These are phyloP conservation scores for Onygena corvina DNA, from an alignment of 2,329 filamentous ascomycete genomes.

Conservation along the genomic window DNA sequence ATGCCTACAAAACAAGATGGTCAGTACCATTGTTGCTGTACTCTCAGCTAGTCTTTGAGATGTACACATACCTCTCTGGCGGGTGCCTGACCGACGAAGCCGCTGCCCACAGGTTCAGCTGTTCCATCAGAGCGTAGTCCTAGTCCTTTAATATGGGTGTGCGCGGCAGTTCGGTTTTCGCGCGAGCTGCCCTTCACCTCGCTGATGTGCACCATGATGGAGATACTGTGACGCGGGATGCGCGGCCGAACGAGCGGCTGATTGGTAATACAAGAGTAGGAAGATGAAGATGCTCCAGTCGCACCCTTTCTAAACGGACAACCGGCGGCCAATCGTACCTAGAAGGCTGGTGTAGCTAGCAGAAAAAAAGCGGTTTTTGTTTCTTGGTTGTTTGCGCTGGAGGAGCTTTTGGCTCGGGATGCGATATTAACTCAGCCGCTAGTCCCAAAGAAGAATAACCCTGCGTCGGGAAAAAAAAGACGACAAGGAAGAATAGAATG, in stretches of 20 bases:
- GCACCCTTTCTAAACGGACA: background rate
- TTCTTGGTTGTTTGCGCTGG: background rate
- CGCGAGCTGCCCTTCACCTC: constrained; percentile 90
- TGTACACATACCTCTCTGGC: constrained; percentile 63
- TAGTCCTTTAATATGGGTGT: constrained; percentile 95
- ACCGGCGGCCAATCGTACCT: background rate
- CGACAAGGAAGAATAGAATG: background rate
- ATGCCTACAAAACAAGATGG: constrained; percentile 50
- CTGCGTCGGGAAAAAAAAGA: background rate
- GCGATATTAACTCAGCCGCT: constrained; percentile 13
- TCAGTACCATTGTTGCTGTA: background rate
- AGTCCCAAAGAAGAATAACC: constrained; percentile 10
- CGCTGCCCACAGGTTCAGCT: constrained; percentile 64
- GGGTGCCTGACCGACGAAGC: constrained; percentile 78
- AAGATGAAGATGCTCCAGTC: too few species aligned
- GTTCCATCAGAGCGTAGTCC: constrained; percentile 76
- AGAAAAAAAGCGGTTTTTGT: background rate
- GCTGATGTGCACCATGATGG: constrained; percentile 71
- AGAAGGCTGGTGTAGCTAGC: background rate
- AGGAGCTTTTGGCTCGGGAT: constrained; percentile 5
- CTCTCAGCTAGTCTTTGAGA: background rate
- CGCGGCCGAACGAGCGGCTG: background rate
- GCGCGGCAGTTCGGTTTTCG: constrained; percentile 89
- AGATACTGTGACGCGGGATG: background rate
- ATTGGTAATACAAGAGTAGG: background rate